Evolutionary conservation across 176 grass and related monocot genomes (phyloP).

Genomic region (Phoenix dactylifera): DNA sequence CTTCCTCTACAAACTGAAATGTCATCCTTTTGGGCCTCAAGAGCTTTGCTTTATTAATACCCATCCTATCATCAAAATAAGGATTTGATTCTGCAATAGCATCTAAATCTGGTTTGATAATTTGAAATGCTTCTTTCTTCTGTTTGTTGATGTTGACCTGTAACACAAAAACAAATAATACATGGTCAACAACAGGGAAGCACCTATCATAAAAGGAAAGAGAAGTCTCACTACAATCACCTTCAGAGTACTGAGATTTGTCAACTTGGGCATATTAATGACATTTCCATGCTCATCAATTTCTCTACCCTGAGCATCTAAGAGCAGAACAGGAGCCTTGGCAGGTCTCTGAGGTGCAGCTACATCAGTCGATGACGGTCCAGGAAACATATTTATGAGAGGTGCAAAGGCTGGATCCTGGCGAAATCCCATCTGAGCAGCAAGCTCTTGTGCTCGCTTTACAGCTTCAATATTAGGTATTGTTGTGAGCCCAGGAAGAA

Average conservation of each 20-base stretch:
- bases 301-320: constrained; percentile 94
- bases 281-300: constrained; percentile 91
- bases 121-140: constrained; percentile 97
- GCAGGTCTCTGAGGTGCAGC: constrained; percentile 58
- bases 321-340: constrained; percentile 66
- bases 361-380: constrained; percentile 46
- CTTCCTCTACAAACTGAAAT: constrained; percentile 93
- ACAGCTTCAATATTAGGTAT: constrained; percentile 85
- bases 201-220: not conserved
- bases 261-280: constrained; percentile 59
- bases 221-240: constrained; percentile 21
- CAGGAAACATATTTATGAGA: constrained; percentile 83
- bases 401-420: constrained; percentile 87
- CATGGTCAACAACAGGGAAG: not conserved
- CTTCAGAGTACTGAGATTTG: constrained; percentile 87
- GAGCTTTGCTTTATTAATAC: constrained; percentile 77
- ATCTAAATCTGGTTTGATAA: constrained; percentile 95
- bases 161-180: constrained; percentile 21
- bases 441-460: constrained; percentile 81
- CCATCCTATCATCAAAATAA: constrained; percentile 94
- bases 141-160: constrained; percentile 98
- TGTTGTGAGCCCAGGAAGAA: constrained; percentile 53
- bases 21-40: constrained; percentile 74
- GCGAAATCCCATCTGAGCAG: constrained; percentile 88
- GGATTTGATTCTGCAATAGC: constrained; percentile 63